Conservation (phyloP, 2,329 filamentous ascomycete species). For the Penicillium sp. region DNA sequence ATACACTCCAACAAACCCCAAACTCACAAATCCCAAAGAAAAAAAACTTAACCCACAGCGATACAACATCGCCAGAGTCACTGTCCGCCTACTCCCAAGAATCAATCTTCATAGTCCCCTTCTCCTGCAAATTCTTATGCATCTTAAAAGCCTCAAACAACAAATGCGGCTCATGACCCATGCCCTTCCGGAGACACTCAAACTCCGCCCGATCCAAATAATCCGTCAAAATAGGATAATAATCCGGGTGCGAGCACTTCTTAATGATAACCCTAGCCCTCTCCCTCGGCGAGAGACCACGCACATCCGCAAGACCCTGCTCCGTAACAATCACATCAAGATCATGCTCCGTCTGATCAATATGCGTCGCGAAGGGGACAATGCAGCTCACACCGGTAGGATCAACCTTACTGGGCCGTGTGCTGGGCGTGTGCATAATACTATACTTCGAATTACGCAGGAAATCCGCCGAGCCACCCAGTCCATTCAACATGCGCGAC, state of each 20-base stretch:
- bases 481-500: conserved; percentile 82
- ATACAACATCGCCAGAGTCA: too few species aligned
- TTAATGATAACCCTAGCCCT: conserved; percentile 82
- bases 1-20: conserved; percentile 12
- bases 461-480: conserved; percentile 83
- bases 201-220: conserved; percentile 87
- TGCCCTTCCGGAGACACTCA: conserved; percentile 82
- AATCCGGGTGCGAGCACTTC: conserved; percentile 84
- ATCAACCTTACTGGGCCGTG: conserved; percentile 79
- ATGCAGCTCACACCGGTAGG: conserved; percentile 83
- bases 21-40: conserved; percentile 7
- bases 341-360: conserved; percentile 93
- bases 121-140: conserved; percentile 79
- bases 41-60: too few species aligned
- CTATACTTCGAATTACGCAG: conserved; percentile 78
- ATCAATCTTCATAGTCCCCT: conserved; percentile 87
- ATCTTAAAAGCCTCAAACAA: conserved; percentile 87
- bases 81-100: conserved; percentile 66
- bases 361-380: conserved; percentile 90
- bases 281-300: conserved; percentile 78
- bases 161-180: conserved; percentile 88
- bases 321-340: conserved; percentile 84
- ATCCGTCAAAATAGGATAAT: conserved; percentile 77
- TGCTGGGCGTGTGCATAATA: conserved; percentile 91
- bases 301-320: conserved; percentile 80